These are phyloP conservation scores for Debaryomyces singareniensis DNA, from an alignment of 1,139 yeast genomes.

Conservation along the genomic window DNA sequence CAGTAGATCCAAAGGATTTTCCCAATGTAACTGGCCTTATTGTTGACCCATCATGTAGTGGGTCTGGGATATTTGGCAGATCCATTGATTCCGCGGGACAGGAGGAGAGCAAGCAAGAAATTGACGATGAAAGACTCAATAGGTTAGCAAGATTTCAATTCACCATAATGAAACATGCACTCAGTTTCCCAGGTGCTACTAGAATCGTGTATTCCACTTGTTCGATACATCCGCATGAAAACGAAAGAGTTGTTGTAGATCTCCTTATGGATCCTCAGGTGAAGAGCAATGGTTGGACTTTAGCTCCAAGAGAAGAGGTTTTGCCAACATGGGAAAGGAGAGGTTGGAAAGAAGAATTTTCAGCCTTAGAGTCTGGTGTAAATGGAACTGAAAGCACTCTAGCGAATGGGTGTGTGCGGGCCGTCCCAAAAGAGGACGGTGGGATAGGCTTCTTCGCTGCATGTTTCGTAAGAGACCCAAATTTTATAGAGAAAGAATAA, in stretches of 20 bases:
- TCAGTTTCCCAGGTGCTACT: conserved; percentile 68
- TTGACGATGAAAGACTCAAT: conserved; percentile 53
- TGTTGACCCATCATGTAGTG: conserved; percentile 97
- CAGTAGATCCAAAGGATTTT: conserved; percentile 54
- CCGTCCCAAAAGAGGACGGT: conserved; percentile 82
- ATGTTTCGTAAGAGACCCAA: conserved; percentile 44
- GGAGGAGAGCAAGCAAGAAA: conserved; percentile 31
- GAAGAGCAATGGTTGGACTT: conserved; percentile 63
- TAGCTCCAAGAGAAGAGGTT: conserved; percentile 57
- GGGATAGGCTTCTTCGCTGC: conserved; percentile 98
- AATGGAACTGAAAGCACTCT: conserved; percentile 15
- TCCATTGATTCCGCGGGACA: conserved; percentile 46
- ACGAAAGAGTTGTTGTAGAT: conserved; percentile 83
- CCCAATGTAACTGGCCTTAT: conserved; percentile 69
- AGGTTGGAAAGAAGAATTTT: conserved; percentile 67
- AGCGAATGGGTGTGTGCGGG: conserved; percentile 85
- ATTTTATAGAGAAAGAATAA: too few species aligned
- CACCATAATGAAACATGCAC: conserved; percentile 81
- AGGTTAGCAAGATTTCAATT: conserved; percentile 82
- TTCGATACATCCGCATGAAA: conserved; percentile 88
- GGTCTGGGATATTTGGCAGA: conserved; percentile 93
- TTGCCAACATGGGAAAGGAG: conserved; percentile 83
- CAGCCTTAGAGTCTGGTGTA: conserved; percentile 33
- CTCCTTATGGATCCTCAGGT: conserved; percentile 60
- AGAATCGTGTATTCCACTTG: conserved; percentile 94